phyloP scores from a whole-genome alignment of 257 asterid species.

The Solanum etuberosum region DNA sequence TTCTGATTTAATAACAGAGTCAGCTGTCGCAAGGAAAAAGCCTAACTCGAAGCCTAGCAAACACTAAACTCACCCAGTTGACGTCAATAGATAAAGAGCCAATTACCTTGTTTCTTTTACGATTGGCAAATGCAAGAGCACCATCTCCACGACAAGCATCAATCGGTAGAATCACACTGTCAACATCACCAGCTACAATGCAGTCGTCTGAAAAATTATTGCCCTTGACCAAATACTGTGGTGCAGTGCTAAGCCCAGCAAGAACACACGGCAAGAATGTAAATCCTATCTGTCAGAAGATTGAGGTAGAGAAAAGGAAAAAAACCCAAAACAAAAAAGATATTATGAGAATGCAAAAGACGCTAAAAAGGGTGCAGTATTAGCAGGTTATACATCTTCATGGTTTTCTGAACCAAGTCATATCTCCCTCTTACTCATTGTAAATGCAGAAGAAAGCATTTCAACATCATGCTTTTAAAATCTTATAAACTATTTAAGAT shows the following conservation, averaged over 20 bases:
- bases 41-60: not conserved
- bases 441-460: not conserved
- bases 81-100: not conserved
- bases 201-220: slow-evolving; percentile 22
- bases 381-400: not conserved
- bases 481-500: not conserved
- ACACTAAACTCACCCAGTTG: not conserved
- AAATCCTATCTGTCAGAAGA: slow-evolving; percentile 57
- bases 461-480: not conserved
- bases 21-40: not conserved
- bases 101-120: slow-evolving; percentile 38
- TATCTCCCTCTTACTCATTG: not conserved
- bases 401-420: not conserved
- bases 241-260: slow-evolving; percentile 81
- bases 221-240: slow-evolving; percentile 44
- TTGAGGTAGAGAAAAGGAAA: not conserved
- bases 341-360: not conserved
- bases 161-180: slow-evolving; percentile 75
- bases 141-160: slow-evolving; percentile 91
- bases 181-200: slow-evolving; percentile 64
- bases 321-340: not conserved
- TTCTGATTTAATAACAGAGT: not conserved
- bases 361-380: not conserved
- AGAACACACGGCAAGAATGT: slow-evolving; percentile 98
- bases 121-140: slow-evolving; percentile 55